phyloP scores from a whole-genome alignment of 129 eudicot species.

The Flaveria robusta region DNA sequence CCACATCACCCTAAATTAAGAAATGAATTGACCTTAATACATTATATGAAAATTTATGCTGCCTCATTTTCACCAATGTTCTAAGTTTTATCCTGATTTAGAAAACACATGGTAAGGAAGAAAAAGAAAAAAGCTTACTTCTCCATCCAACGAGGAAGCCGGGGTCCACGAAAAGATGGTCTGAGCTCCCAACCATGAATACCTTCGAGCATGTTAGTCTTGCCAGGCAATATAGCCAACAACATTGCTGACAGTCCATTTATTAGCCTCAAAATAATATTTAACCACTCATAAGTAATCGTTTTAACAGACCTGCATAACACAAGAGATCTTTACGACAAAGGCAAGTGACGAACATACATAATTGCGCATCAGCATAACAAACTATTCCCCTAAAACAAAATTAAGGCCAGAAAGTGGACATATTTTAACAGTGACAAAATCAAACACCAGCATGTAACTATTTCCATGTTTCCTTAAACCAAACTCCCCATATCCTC shows the following conservation, averaged over 20 bases:
- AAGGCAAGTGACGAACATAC: neutral
- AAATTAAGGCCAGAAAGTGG: neutral
- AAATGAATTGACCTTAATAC: neutral
- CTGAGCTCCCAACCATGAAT: slow-evolving; percentile 99
- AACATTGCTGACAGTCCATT: slow-evolving; percentile 90
- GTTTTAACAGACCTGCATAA: slow-evolving; percentile 89
- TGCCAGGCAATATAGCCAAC: slow-evolving; percentile 86
- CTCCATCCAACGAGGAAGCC: slow-evolving; percentile 99
- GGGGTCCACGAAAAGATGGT: slow-evolving; percentile 94
- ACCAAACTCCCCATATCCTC: neutral
- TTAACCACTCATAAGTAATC: slow-evolving; percentile 75
- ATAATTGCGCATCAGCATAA: neutral
- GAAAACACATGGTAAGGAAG: neutral
- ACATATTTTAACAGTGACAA: neutral
- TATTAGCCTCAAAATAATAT: slow-evolving; percentile 73
- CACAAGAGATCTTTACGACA: slow-evolving; percentile 13
- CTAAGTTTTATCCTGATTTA: neutral
- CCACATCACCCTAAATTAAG: neutral
- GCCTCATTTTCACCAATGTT: neutral
- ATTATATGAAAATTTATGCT: neutral
- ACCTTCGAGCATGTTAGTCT: slow-evolving; percentile 89
- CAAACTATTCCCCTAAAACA: neutral
- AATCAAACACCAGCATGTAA: neutral
- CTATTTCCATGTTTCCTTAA: slow-evolving; percentile 20
- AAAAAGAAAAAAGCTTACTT: slow-evolving; percentile 55